Evolutionary conservation across 2,329 filamentous ascomycete genomes (phyloP), one percentile per base, ranked within the genome.

Genomic region (Penicillium digitatum): DNA sequence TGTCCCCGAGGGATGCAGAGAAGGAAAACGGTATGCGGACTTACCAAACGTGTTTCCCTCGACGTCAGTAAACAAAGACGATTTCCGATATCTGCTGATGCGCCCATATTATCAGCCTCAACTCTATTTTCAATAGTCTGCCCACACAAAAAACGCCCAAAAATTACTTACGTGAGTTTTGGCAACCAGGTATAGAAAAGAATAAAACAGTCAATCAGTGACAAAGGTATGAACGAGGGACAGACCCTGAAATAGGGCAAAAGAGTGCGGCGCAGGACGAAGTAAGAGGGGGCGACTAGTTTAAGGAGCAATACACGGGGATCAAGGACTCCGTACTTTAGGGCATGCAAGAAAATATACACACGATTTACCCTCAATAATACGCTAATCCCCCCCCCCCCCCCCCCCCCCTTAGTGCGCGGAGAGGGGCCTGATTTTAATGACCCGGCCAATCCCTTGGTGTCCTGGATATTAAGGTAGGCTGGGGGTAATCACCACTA

Each of bases 31-130:
- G 57, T 43, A 62, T 64, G 59, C 38, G 43, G 43, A 48, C 62
- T 59, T 60, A 64, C 62, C 45, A 39, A 48, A 52, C 46, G 56
- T 55, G 62, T 60, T 61, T 58, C 46, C 60, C 52, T 48, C 58
- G 56, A 62, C 53, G 59, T 63, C 52, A 59, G 54, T 48, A 63
- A 62, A 62, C 27, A 64, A 60, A 58, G 44, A 47, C 20, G 48
- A 26, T 26, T 37, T 40, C 22, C 5, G 20, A 24, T 16, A 22
- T 26, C n/a, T 42, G 26, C 22, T 47, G 20, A 29, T 14, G 14
- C 26, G 24, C 48, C 40, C 32, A 48, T 42, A 27, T 24, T n/a
- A 49, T 53, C 40, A 53, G 51, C 51, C 51, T 18, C 52, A 50
- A 39, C 24, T 32, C 18, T 38, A 59, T 51, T 31, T 31, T 26